Conservation (phyloP, 2,329 filamentous ascomycete genomes). For the Sarocladium kiliense region DNA sequence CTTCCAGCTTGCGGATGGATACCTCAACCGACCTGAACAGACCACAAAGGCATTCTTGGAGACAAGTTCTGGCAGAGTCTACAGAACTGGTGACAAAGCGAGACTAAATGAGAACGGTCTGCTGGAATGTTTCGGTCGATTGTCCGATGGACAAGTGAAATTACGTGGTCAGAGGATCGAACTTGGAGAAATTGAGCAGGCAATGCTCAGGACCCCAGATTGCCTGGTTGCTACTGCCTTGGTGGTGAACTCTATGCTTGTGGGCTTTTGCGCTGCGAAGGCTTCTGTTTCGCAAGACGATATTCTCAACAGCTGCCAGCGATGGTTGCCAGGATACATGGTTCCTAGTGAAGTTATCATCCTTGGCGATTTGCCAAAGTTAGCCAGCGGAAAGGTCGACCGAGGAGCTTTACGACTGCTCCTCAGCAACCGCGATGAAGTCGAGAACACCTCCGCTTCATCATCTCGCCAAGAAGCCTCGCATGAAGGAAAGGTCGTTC, state of each 20-base stretch:
- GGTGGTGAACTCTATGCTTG: constrained; percentile 62
- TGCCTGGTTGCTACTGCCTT: constrained; percentile 63
- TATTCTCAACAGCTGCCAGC: constrained; percentile 57
- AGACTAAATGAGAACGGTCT: constrained; percentile 60
- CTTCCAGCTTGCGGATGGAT: constrained; percentile 3
- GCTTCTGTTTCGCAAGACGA: constrained; percentile 23
- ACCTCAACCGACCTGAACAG: constrained; percentile 9
- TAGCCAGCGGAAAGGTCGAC: constrained; percentile 82
- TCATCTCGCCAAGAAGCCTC: not conserved
- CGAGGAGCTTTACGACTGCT: constrained; percentile 47
- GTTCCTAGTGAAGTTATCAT: constrained; percentile 68
- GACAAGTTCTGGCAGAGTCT: constrained; percentile 63
- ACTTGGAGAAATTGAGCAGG: constrained; percentile 73
- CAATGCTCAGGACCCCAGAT: constrained; percentile 52
- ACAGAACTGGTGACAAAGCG: constrained; percentile 82
- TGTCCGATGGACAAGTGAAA: constrained; percentile 79
- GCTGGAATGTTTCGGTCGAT: constrained; percentile 78
- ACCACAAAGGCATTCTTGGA: constrained; percentile 35
- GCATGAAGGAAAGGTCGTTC: not conserved
- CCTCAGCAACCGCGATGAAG: constrained; percentile 30
- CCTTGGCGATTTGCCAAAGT: constrained; percentile 60
- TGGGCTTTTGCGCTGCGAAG: constrained; percentile 66
- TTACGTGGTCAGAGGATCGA: constrained; percentile 79
- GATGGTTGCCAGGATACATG: constrained; percentile 82
- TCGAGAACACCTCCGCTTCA: not conserved